Evolutionary conservation across 2,329 filamentous ascomycete species (phyloP), one percentile per base, ranked within the genome.

Genomic region (Diaporthe ilicicola): DNA sequence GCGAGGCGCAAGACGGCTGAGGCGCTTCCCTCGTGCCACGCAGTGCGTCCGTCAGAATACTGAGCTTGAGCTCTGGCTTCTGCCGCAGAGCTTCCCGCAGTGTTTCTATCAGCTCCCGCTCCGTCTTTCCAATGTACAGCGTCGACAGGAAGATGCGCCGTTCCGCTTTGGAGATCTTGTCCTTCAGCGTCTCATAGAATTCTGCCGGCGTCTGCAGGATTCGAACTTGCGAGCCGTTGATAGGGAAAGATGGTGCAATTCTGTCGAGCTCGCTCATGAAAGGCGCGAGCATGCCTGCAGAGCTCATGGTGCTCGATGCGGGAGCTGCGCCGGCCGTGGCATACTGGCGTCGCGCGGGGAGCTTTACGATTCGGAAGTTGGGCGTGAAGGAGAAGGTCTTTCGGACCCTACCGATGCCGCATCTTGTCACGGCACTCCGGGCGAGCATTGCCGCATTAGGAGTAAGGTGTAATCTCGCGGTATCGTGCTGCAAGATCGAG

Each of bases 51-150:
- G 95, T 98, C 22, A 99, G 85, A 74, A 99, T 94, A 74, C 94
- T 97, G 53, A 99, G 87, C 77, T 90, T 91, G 29, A 99, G 87
- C 7, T 92, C 83, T 0, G 93, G 91, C 73, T 97, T 97, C 12
- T 84, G 84, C 62, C 89, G 87, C 15, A 99, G 86, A 7, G 95
- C 92, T 73, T 92, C 87, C 74, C 91, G 91, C 53, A 99, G 84
- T 0, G 92, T 94, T 22, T 90, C 86, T 70, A 98, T 94, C 77
- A 99, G 87, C 76, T 98, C 96, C 81, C 92, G 88, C 82, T 99
- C 96, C 1, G 93, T 93, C 81, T 95, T 97, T 74, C 96, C 96
- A 79, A 99, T 96, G 80, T 99, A 99, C 66, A 99, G 84, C 0
- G 96, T 99, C n/a, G 95, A 97, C 62, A 99, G 84, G 79, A 97